Evolutionary conservation across 495 filamentous ascomycete genomes (phyloP), one percentile per base, ranked within the genome.

Genomic region (Hypoxylon crocopeplum): DNA sequence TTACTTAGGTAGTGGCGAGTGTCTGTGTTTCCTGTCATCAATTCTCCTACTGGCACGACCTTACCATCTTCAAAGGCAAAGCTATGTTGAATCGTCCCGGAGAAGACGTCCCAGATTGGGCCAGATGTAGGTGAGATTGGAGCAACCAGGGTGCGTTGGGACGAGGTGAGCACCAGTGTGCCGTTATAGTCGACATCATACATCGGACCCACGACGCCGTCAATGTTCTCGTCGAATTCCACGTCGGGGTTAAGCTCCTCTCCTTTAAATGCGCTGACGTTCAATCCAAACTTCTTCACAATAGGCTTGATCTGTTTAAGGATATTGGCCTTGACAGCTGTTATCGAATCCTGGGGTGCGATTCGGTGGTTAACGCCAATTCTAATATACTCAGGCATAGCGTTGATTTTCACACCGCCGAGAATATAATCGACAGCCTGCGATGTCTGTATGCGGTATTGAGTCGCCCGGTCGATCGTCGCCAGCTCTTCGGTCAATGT

Each of bases 1-100:
- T 79, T 29, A 78, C 72, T 40, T 77, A 79, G 40, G 82, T 65
- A 47, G 53, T 65, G 70, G 33, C 66, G 65, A 8, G 86, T 89
- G 62, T 89, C 86, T 0, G 86, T 89, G 54, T 88, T 89, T 0
- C 85, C 86, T 0, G 84, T 88, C 85, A 87, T 89, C 58, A 87
- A 74, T 56, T 86, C 85, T 1, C 84, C 83, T 2, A 79, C 76
- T 0, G 86, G 83, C 20, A 88, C 74, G 10, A 88, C 78, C 3
- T 79, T 83, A 33, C 85, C 81, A 33, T 74, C 79, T 12, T 70
- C 68, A 44, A 71, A 71, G n/a, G 63, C 60, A 56, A 86, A 87
- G n/a, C 84, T 78, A 22, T 82, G 79, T 33, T 85, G 82, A 3
- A 84, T 81, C 0, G 84, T 84, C 16, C 84, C 85, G 0, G 84